Conservation (phyloP, 78 protist species). For the Dictyostelium citrinum region DNA sequence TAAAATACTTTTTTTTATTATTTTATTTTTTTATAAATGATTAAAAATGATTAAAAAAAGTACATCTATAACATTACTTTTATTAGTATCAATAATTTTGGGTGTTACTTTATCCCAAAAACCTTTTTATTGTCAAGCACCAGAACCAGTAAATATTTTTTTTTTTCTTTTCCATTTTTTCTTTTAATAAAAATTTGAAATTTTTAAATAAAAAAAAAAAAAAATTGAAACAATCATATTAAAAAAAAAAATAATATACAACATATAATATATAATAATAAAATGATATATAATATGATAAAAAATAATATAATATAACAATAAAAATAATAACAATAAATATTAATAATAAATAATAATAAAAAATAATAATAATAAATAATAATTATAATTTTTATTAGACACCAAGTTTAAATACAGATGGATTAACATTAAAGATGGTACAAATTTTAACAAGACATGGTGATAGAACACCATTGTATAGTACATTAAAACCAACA, state of each 20-base stretch:
- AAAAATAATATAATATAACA: no score
- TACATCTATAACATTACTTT: neutral
- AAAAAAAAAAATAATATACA: no score
- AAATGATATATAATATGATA: no score
- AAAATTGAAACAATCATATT: neutral
- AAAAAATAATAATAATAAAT: neutral
- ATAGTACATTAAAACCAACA: neutral
- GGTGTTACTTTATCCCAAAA: neutral
- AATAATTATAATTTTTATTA: neutral
- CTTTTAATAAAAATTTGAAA: neutral
- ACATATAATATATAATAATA: no score
- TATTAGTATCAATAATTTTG: neutral
- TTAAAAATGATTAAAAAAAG: neutral
- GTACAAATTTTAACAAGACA: slow-evolving; percentile 66
- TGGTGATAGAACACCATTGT: slow-evolving; percentile 79
- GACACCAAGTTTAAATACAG: neutral
- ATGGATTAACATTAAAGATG: slow-evolving; percentile 38
- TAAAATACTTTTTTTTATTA: neutral
- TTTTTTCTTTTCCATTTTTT: neutral
- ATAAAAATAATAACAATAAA: neutral
- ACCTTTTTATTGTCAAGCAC: slow-evolving; percentile 73
- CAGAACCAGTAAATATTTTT: slow-evolving; percentile 32
- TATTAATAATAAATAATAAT: neutral
- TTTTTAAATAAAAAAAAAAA: neutral
- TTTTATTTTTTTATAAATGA: neutral